phyloP scores from a whole-genome alignment of 202 grass and related monocot genomes.

The Panicum virgatum region DNA sequence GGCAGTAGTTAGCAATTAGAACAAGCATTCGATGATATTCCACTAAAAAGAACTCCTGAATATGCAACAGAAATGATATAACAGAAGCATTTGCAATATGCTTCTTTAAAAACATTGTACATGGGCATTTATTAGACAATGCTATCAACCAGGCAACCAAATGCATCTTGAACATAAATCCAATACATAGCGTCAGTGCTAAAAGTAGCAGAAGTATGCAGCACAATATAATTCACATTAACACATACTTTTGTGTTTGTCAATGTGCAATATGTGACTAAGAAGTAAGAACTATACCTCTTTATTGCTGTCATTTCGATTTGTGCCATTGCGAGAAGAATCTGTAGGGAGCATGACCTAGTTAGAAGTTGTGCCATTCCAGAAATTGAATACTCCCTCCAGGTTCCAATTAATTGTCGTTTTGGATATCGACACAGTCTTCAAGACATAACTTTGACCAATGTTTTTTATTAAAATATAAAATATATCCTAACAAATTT shows the following conservation, averaged over 20 bases:
- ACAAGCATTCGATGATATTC: too few species aligned
- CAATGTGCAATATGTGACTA: not conserved
- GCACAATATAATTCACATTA: not conserved
- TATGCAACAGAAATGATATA: not conserved
- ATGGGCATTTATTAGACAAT: constrained; percentile 3
- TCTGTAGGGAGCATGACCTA: constrained; percentile 2
- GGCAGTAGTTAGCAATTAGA: too few species aligned
- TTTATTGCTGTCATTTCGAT: constrained; percentile 25
- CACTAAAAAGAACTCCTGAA: not conserved
- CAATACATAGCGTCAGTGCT: not conserved
- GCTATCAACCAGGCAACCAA: not conserved
- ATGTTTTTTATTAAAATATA: too few species aligned
- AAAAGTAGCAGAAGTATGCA: not conserved
- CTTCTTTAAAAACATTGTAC: not conserved
- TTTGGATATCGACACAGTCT: too few species aligned
- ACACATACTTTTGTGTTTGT: not conserved
- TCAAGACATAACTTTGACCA: too few species aligned
- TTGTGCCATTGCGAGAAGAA: constrained; percentile 13
- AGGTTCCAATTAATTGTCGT: too few species aligned
- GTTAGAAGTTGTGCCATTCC: constrained; percentile 13
- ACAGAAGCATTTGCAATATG: not conserved
- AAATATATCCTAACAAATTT: too few species aligned
- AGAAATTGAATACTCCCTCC: not conserved
- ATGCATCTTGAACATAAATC: too few species aligned
- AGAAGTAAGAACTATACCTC: constrained; percentile 15